phyloP scores from a whole-genome alignment of 176 grass and related monocot genomes.

The Aegilops bicornis region DNA sequence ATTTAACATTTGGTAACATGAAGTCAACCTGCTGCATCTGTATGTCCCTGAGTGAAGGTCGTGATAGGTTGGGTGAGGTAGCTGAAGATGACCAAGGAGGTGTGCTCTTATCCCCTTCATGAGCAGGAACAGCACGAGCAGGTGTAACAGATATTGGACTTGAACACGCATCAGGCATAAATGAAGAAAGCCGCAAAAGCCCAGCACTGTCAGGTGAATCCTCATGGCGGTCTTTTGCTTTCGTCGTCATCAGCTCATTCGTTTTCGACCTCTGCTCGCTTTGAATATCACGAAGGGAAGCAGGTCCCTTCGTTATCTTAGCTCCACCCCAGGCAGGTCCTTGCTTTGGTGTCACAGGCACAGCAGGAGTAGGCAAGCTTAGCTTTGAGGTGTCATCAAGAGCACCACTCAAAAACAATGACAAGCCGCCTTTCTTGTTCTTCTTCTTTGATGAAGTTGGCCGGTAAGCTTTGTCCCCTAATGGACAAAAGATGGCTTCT shows the following conservation, averaged over 20 bases:
- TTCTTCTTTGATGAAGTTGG: slow-evolving; percentile 80
- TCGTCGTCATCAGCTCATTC: slow-evolving; percentile 35
- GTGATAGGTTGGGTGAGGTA: slow-evolving; percentile 59
- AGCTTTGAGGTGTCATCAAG: slow-evolving; percentile 80
- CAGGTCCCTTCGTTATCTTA: slow-evolving; percentile 63
- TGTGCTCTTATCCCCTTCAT: slow-evolving; percentile 79
- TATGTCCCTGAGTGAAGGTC: slow-evolving; percentile 92
- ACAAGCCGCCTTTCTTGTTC: slow-evolving; percentile 88
- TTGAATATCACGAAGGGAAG: slow-evolving; percentile 92
- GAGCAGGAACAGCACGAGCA: slow-evolving; percentile 26
- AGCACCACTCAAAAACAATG: slow-evolving; percentile 93
- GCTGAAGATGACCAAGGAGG: slow-evolving; percentile 78
- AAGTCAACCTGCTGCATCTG: slow-evolving; percentile 90
- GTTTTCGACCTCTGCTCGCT: slow-evolving; percentile 73
- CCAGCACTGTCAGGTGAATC: slow-evolving; percentile 43
- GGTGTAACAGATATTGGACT: slow-evolving; percentile 61
- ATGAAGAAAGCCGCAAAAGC: slow-evolving; percentile 59
- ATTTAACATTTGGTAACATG: not conserved
- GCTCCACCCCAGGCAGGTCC: slow-evolving; percentile 91
- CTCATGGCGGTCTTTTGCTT: slow-evolving; percentile 44
- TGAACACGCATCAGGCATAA: slow-evolving; percentile 53
- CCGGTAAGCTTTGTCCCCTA: slow-evolving; percentile 46
- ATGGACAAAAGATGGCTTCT: slow-evolving; percentile 39
- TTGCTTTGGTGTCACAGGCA: slow-evolving; percentile 49
- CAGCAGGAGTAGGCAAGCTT: slow-evolving; percentile 42